Evolutionary conservation across 305 asterid genomes (phyloP).

Genomic region (Solanum hybrid): DNA sequence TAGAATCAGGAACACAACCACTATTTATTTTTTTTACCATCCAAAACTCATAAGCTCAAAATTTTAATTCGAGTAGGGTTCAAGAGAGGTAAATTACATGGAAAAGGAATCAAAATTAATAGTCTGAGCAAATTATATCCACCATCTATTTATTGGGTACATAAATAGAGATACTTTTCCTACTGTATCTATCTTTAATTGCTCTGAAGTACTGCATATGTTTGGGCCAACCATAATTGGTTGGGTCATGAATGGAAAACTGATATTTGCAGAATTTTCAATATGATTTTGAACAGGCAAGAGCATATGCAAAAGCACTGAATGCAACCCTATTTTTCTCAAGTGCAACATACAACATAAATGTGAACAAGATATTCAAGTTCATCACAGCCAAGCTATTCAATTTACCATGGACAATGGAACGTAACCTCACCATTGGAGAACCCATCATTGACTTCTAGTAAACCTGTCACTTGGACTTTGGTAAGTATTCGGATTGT

Average conservation of each 20-base stretch:
- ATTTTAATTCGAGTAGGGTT: not conserved
- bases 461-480: not conserved
- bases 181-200: not conserved
- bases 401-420: conserved; percentile 65
- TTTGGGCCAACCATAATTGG: not conserved
- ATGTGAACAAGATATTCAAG: conserved; percentile 83
- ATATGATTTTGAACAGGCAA: conserved; percentile 38
- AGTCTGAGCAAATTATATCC: not conserved
- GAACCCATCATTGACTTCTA: conserved; percentile 83
- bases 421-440: conserved; percentile 73
- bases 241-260: not conserved
- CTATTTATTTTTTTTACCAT: too few species aligned
- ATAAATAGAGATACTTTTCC: not conserved
- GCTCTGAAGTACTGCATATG: not conserved
- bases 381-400: conserved; percentile 76
- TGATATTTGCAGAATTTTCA: not conserved
- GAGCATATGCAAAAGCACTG: conserved; percentile 67
- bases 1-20: not conserved
- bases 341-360: conserved; percentile 76
- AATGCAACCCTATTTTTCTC: conserved; percentile 77
- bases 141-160: not conserved
- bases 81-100: not conserved
- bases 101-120: not conserved
- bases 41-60: not conserved
- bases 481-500: not conserved